Percentiles rank a stretch among this genome's conserved stretches.
Evolutionary conservation across 176 grass and related monocot genomes (phyloP).

Genomic region (Coix lacrymajobi): DNA sequence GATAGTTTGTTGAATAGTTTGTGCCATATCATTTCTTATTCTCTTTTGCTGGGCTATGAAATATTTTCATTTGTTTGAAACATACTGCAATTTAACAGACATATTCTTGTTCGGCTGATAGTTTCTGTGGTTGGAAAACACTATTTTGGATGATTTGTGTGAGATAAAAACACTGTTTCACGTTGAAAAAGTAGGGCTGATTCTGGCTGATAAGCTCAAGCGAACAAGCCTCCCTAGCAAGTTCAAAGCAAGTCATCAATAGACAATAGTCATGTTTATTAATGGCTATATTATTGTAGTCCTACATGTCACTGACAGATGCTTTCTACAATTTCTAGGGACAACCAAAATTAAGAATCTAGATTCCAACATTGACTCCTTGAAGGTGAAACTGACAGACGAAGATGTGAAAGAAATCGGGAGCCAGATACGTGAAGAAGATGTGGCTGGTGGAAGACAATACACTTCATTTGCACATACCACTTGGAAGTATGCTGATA

Average conservation of each 20-base stretch:
- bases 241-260: neutral
- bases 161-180: too few species aligned
- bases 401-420: slow-evolving; percentile 63
- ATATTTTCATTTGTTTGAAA: neutral
- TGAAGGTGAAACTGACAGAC: slow-evolving; percentile 54
- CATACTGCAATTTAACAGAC: neutral
- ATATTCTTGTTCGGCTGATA: too few species aligned
- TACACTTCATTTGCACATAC: slow-evolving; percentile 11
- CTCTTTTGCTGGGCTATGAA: neutral
- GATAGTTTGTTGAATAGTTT: neutral
- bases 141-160: too few species aligned
- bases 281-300: neutral
- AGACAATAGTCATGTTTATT: neutral
- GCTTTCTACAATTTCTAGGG: slow-evolving; percentile 35
- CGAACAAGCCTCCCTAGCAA: too few species aligned
- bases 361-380: slow-evolving; percentile 66
- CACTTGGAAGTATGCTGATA: slow-evolving; percentile 64
- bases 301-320: slow-evolving; percentile 13
- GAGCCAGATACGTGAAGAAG: slow-evolving; percentile 42
- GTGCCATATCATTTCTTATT: neutral
- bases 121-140: too few species aligned
- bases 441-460: slow-evolving; percentile 52
- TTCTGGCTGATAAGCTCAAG: too few species aligned
- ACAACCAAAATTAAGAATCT: slow-evolving; percentile 85
- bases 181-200: too few species aligned